phyloP scores from a whole-genome alignment of 208 protist species.

The Leishmania major region DNA sequence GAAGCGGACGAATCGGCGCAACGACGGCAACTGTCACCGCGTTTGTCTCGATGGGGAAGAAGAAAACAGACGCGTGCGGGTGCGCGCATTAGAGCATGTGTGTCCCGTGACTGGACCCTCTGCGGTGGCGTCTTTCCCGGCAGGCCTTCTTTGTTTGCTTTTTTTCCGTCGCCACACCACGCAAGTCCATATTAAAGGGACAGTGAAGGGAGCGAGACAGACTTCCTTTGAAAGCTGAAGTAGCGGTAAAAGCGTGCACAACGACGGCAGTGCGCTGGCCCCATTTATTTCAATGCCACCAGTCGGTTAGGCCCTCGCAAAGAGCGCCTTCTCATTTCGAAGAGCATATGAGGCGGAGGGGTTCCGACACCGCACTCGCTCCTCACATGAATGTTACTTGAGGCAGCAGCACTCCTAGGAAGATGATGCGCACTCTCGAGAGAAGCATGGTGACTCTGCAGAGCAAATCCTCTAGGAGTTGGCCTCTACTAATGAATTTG shows the following conservation, averaged over 20 bases:
- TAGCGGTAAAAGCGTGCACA: not conserved
- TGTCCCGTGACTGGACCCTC: not conserved
- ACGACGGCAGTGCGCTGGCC: not conserved
- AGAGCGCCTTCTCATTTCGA: not conserved
- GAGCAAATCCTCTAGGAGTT: not conserved
- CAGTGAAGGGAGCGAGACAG: not conserved
- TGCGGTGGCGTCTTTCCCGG: not conserved
- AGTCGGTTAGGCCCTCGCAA: not conserved
- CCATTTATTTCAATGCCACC: not conserved
- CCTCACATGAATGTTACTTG: not conserved
- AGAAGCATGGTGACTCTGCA: not conserved
- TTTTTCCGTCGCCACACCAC: not conserved
- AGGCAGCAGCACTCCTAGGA: not conserved
- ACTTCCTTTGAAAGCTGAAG: not conserved
- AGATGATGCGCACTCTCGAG: not conserved
- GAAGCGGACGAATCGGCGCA: not conserved
- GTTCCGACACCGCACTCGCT: not conserved
- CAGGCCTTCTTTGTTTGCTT: not conserved
- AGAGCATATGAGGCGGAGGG: not conserved
- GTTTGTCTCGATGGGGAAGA: not conserved
- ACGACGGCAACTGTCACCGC: not conserved
- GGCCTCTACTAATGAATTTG: not conserved
- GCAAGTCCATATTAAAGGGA: too few relatives aligned
- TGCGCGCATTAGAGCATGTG: not conserved
- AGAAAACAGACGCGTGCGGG: not conserved